Base-by-base conservation (phyloP, 2,329 filamentous ascomycete species). In the Anthostomella pinea region DNA sequence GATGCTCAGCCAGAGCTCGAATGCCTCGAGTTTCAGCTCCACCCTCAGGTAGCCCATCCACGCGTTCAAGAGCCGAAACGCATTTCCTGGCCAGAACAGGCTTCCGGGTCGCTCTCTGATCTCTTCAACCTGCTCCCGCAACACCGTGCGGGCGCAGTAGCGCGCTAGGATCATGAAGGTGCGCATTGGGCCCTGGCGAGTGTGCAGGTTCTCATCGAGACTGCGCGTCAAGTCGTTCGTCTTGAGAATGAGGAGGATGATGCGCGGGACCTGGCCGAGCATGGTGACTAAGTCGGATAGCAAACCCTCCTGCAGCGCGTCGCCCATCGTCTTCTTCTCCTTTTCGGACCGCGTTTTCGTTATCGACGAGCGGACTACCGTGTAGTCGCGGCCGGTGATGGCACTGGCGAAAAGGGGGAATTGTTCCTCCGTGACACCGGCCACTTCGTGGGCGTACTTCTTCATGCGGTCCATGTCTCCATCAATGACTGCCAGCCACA, bases 401-500 rank as follows among this genome's bases (percentile, higher is more conserved):
- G 93, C 93, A 8, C 86, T 93, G 1, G 91, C 93, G 60, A 98
- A 98, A 14, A 98, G 76, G 1, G 89, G 89, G 56, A 98, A 98
- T 54, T 95, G 85, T 49, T 89, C 82, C 44, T 95, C 89, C 5
- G 75, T 84, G 42, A 98, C 83, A 9, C 88, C 88, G 2, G 91
- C 93, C 3, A 97, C 88, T 56, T 95, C 86, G 51, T 83, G 78
- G 2, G 91, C 85, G 60, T 95, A 95, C 53, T 83, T 81, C 49
- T 88, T 84, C 93, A 98, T 98, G 14, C 74, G 72, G 3, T 73
- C 65, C 65, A 95, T 83, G 56, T 98, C 87, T 1, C 85, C 85
- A 51, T 97, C 87, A 34, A 98, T 85, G 16, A 98, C 87, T 5
- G 93, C 90, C 8, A 98, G 80, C 93, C 93, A 98, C 60, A 98